Evolutionary conservation across 805 yeast species (phyloP).

Genomic region (Cyberlindnera amylophila): DNA sequence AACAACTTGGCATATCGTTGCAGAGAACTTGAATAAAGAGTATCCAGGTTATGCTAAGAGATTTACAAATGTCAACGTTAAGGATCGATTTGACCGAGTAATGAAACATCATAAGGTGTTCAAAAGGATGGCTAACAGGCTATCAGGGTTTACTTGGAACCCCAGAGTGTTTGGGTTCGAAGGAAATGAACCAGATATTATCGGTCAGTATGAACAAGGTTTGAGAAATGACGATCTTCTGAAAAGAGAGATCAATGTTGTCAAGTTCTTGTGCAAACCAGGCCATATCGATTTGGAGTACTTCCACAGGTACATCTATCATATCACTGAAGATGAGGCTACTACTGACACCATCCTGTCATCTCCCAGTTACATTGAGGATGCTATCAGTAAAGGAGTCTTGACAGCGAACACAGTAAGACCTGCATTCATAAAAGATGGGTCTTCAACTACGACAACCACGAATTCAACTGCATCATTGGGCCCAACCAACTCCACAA

Average conservation of each 20-base stretch:
- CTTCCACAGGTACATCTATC: slow-evolving; percentile 24
- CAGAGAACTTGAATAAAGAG: slow-evolving; percentile 25
- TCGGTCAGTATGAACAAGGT: slow-evolving; percentile 15
- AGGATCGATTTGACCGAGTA: slow-evolving; percentile 27
- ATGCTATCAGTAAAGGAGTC: slow-evolving; percentile 24
- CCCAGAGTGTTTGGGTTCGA: slow-evolving; percentile 22
- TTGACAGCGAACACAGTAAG: slow-evolving; percentile 15
- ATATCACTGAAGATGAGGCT: slow-evolving; percentile 8
- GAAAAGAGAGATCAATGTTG: slow-evolving; percentile 17
- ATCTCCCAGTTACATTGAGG: slow-evolving; percentile 23
- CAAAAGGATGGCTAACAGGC: slow-evolving; percentile 21
- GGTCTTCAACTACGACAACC: slow-evolving; percentile 5
- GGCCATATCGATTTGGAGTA: slow-evolving; percentile 28
- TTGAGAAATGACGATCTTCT: slow-evolving; percentile 16
- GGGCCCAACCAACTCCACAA: background rate
- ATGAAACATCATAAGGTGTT: slow-evolving; percentile 26
- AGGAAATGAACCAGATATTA: slow-evolving; percentile 8
- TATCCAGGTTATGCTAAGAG: slow-evolving; percentile 26
- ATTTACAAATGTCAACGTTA: slow-evolving; percentile 28
- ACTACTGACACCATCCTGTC: slow-evolving; percentile 18
- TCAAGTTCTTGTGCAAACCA: slow-evolving; percentile 22
- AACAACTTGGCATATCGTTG: slow-evolving; percentile 26
- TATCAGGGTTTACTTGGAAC: slow-evolving; percentile 24
- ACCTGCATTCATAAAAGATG: slow-evolving; percentile 13
- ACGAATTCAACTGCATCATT: background rate